phyloP scores from a whole-genome alignment of 345 rosid species.

The Murraya koenigii region DNA sequence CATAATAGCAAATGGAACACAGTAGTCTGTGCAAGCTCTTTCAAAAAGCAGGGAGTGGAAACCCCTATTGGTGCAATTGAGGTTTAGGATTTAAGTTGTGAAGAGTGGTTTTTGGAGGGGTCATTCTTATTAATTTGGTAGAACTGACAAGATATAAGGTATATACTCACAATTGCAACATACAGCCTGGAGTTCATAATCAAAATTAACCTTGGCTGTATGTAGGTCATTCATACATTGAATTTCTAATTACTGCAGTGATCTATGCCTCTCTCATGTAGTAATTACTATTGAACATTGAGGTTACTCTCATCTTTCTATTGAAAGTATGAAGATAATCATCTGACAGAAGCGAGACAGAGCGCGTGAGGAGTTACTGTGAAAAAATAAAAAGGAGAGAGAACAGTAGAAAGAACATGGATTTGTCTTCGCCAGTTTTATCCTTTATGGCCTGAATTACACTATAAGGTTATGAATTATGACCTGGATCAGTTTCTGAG shows the following conservation, averaged over 20 bases:
- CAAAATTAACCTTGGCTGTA: background rate
- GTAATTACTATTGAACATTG: background rate
- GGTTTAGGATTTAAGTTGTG: background rate
- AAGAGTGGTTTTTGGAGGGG: no score
- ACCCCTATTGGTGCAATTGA: background rate
- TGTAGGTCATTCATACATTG: background rate
- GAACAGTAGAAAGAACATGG: background rate
- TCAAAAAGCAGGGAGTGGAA: background rate
- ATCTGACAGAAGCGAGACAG: background rate
- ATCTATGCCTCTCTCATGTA: background rate
- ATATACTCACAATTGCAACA: background rate
- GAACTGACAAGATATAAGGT: background rate
- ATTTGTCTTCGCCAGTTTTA: background rate
- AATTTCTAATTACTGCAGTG: background rate
- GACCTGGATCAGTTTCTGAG: background rate
- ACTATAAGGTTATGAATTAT: background rate
- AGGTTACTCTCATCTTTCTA: background rate
- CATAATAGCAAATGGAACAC: background rate
- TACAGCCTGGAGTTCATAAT: background rate
- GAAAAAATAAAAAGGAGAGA: no score
- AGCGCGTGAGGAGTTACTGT: background rate
- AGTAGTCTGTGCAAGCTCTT: background rate
- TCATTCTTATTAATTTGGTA: background rate
- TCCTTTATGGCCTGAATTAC: background rate
- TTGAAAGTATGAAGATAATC: background rate